Base-by-base conservation (phyloP, 1,139 yeast genomes). In the Lodderomyces metapsilosis region DNA sequence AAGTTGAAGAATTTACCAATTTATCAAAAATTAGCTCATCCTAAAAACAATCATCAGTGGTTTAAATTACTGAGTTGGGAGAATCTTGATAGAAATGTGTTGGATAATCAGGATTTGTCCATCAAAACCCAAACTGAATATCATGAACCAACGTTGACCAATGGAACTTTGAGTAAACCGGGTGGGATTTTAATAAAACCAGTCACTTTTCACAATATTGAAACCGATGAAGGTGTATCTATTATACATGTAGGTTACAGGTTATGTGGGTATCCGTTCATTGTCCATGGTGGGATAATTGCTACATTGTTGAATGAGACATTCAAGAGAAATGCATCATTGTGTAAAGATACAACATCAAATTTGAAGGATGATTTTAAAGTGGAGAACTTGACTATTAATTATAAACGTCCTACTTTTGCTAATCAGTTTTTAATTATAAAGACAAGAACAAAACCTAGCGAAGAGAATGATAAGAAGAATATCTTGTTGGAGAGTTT, bases 201-300 rank as follows among this genome's bases (percentile, higher is more conserved):
- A 2, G 69, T 81, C 17, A 74, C 84, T 13, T 89, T 85, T 56
- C 78, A 80, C 48, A 80, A 86, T 50, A 52, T 64, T 7, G 66
- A 64, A 27, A 76, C 80, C 2, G 71, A 78, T 44, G 84, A 87
- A 46, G 74, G 84, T 0, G 74, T 86, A 0, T 76, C 88, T 0
- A 71, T 85, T 3, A 71, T 88, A 21, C 95, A 88, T 58, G 74
- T 85, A 39, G 98, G 98, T 0, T 80, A 84, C 56, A 76, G 76
- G 47, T 64, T 89, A 28, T 82, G 94, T 37, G 98, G 98, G 2
- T 89, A 84, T 57, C 97, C 97, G 1, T 82, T 87, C 52, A 67
- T 91, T 30, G 76, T 88, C 1, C 98, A 91, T 57, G 98, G 98
- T 3, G 98, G 98, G 0, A 79, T 91, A 34, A 62, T 91, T 30